Conservation (phyloP, 2,329 filamentous ascomycete genomes). For the Colletotrichum godetiae region DNA sequence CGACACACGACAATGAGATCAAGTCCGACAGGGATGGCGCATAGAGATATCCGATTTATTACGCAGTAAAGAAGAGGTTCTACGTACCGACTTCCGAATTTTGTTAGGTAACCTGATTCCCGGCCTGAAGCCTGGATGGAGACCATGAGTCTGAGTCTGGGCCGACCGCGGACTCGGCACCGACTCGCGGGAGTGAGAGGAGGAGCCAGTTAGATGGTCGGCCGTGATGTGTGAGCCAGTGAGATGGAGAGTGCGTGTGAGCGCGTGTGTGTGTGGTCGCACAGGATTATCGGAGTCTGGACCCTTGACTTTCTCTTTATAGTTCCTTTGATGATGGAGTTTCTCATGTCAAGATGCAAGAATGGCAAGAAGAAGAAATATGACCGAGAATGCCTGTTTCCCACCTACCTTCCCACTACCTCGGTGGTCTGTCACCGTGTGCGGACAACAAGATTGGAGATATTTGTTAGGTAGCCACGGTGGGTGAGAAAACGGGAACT, state of each 20-base stretch:
- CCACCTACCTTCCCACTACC: neutral
- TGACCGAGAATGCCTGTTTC: neutral
- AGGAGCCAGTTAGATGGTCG: neutral
- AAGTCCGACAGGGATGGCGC: neutral
- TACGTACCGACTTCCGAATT: neutral
- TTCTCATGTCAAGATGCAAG: constrained; percentile 10
- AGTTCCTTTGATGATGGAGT: neutral
- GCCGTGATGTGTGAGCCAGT: neutral
- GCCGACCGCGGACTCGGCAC: constrained; percentile 15
- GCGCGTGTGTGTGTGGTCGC: neutral
- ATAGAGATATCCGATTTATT: neutral
- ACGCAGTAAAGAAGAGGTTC: neutral
- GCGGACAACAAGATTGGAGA: too few species aligned
- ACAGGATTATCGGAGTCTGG: neutral
- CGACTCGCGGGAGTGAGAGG: neutral
- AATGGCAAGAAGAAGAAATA: constrained; percentile 16
- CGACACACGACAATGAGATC: neutral
- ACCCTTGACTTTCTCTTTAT: neutral
- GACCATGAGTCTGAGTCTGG: neutral
- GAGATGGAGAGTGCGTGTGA: neutral
- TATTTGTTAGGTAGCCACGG: too few species aligned
- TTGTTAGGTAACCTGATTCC: neutral
- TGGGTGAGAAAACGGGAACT: neutral
- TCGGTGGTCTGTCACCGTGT: too few species aligned
- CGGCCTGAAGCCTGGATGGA: neutral